Percentiles rank a stretch among this genome's conserved stretches.
Conservation (phyloP, 345 rosid genomes). For the Toxicodendron radicans region DNA sequence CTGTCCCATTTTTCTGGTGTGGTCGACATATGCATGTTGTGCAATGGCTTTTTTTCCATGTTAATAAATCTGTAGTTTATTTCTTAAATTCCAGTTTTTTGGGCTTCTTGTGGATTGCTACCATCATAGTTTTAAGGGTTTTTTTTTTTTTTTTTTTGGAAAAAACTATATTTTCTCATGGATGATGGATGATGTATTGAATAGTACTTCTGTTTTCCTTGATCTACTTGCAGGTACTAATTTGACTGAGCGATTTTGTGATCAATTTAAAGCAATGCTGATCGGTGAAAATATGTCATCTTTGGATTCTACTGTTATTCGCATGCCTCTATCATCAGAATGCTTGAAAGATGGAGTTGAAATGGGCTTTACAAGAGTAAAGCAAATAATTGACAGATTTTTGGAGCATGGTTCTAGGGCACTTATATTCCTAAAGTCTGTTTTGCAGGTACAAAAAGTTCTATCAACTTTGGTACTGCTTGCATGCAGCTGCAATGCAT, state of each 20-base stretch:
- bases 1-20: not conserved
- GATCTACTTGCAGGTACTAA: slow-evolving; percentile 62
- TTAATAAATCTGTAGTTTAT: not conserved
- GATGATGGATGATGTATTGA: not conserved
- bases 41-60: not conserved
- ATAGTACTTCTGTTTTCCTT: slow-evolving; percentile 4
- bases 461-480: not conserved
- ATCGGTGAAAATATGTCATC: slow-evolving; percentile 65
- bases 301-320: slow-evolving; percentile 72
- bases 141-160: not conserved
- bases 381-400: slow-evolving; percentile 62
- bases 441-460: slow-evolving; percentile 61
- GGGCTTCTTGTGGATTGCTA: not conserved
- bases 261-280: slow-evolving; percentile 86
- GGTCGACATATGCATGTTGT: not conserved
- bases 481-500: not conserved
- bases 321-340: slow-evolving; percentile 85
- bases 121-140: not conserved
- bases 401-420: slow-evolving; percentile 73
- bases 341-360: slow-evolving; percentile 77
- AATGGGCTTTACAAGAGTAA: slow-evolving; percentile 60
- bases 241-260: slow-evolving; percentile 75
- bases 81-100: not conserved
- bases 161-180: slow-evolving; percentile 8
- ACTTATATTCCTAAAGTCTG: slow-evolving; percentile 78